These are phyloP conservation scores for Kalanchoe fedtschenkoi DNA, from an alignment of 164 flowering plant genomes.

Conservation along the genomic window DNA sequence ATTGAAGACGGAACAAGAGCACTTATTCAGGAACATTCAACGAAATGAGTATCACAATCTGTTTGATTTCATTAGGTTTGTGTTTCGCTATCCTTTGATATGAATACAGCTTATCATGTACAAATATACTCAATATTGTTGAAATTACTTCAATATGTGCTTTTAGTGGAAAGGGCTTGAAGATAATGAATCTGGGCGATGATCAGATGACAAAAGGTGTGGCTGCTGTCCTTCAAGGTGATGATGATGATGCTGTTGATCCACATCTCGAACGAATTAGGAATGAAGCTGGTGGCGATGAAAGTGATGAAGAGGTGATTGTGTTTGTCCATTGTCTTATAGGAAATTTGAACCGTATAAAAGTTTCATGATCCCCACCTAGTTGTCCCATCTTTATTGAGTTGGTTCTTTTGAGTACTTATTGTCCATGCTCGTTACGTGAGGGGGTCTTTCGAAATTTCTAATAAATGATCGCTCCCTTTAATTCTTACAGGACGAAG, in stretches of 20 bases:
- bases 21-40: slow-evolving; percentile 89
- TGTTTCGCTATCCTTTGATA: not conserved
- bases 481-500: slow-evolving; percentile 57
- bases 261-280: slow-evolving; percentile 85
- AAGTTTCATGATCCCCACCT: not conserved
- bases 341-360: no score
- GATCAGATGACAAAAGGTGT: slow-evolving; percentile 41
- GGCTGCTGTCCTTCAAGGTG: slow-evolving; percentile 50
- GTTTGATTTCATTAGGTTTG: slow-evolving; percentile 72
- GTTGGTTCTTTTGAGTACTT: not conserved
- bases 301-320: slow-evolving; percentile 91
- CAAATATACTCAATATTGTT: not conserved
- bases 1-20: slow-evolving; percentile 79
- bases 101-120: not conserved
- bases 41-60: slow-evolving; percentile 88
- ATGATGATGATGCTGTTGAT: slow-evolving; percentile 84
- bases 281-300: slow-evolving; percentile 77
- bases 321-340: not conserved
- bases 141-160: not conserved
- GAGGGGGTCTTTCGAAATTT: slow-evolving; percentile 35
- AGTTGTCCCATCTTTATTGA: not conserved
- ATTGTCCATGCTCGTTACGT: not conserved
- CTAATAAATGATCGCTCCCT: slow-evolving; percentile 39
- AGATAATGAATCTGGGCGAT: slow-evolving; percentile 69
- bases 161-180: slow-evolving; percentile 65